Evolutionary conservation across 2,329 filamentous ascomycete genomes (phyloP), one percentile per base, ranked within the genome.

Genomic region (Botryotinia convoluta): DNA sequence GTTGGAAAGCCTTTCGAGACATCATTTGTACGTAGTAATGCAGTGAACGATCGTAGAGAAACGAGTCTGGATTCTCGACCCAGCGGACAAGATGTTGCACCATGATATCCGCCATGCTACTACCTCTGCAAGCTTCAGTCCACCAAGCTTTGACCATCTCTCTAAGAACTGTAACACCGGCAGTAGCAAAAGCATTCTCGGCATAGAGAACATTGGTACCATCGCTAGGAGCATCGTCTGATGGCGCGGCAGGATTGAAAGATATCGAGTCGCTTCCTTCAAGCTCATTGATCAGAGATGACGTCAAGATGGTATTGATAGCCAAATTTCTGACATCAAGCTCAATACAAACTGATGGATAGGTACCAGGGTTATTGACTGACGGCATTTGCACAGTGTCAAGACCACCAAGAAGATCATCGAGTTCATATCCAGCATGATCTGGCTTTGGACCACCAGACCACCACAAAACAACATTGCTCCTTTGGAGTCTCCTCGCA

Each of bases 101-200:
- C 86, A 99, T 94, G 72, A 98, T 90, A 83, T 99, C 96, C 0
- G 97, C 97, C 94, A 99, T 98, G 59, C 90, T 92, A 78, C 93
- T 97, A 54, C 94, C 94, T 75, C 90, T 90, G 81, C 93, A 96
- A 9, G 96, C 97, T 82, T 99, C 95, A 1, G 92, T 88, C 96
- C 96, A 99, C 97, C 97, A 99, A 4, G 93, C 89, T 82, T 98
- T 97, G 78, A 99, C 96, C 95, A 99, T 98, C 79, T 98, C 97
- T 22, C 96, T 92, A 5, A 99, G 86, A 0, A 99, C 96, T 10
- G 91, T 88, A 7, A 98, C 93, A 72, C 94, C 93, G 4, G 95
- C 94, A 68, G 94, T 93, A n/a, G 95, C 92, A 81, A 99, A 99
- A 0, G 95, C 93, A 74, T 92, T 96, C 75, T 97, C 94, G 0